phyloP scores from a whole-genome alignment of 495 filamentous ascomycete genomes.

The Amniculicola lignicola region DNA sequence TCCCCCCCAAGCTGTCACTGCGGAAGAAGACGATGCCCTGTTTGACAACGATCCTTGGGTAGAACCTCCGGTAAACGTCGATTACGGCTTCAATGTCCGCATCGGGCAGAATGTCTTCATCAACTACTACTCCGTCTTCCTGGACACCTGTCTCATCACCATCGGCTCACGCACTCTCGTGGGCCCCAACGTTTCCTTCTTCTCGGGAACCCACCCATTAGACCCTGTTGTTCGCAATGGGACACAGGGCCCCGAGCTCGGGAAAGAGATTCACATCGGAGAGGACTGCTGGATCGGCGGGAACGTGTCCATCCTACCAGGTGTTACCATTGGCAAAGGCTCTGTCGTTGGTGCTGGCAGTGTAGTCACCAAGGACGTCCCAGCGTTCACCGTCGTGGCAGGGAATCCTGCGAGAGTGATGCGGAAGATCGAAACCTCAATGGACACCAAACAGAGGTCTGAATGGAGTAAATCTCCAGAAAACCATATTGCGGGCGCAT shows the following conservation, averaged over 20 bases:
- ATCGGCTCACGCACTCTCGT: conserved; percentile 78
- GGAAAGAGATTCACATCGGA: conserved; percentile 71
- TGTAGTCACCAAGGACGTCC: conserved; percentile 70
- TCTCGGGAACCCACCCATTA: conserved; percentile 69
- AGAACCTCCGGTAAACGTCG: conserved; percentile 66
- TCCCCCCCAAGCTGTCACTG: conserved; percentile 51
- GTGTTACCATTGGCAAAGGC: conserved; percentile 77
- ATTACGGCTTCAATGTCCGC: conserved; percentile 73
- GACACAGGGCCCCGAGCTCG: conserved; percentile 68
- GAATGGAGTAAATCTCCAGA: conserved; percentile 12
- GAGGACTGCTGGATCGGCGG: conserved; percentile 92
- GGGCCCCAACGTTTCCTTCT: conserved; percentile 75
- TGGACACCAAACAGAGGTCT: conserved; percentile 25
- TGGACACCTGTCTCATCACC: conserved; percentile 75
- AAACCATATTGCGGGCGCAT: conserved; percentile 20
- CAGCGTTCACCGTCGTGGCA: conserved; percentile 39
- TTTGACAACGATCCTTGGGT: conserved; percentile 64
- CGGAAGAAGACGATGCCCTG: conserved; percentile 58
- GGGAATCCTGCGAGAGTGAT: conserved; percentile 42
- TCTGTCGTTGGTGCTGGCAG: conserved; percentile 77
- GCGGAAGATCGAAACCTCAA: conserved; percentile 31
- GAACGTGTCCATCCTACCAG: conserved; percentile 68
- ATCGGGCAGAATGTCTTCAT: conserved; percentile 68
- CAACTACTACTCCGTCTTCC: conserved; percentile 70
- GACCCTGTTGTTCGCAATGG: conserved; percentile 73